Percentiles rank a stretch among this genome's conserved stretches.
Evolutionary conservation across 345 rosid species (phyloP).

Genomic region (Gossypium raimondii): DNA sequence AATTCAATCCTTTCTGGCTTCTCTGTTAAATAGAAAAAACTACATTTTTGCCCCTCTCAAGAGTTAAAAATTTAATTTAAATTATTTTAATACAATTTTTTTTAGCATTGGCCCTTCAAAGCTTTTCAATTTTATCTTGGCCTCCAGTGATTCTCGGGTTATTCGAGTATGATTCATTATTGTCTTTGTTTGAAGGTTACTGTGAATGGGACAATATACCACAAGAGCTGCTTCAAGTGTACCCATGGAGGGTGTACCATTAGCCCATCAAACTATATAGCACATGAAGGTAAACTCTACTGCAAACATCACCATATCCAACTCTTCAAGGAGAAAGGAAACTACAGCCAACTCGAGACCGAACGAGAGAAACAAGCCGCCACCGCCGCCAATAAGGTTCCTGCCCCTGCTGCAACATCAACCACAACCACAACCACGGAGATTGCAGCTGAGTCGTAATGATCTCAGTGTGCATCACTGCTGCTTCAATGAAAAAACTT

Average conservation of each 20-base stretch:
- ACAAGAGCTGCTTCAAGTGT: slow-evolving; percentile 61
- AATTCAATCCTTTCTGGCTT: no score
- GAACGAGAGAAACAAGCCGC: slow-evolving; percentile 25
- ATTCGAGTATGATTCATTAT: neutral
- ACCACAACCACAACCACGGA: slow-evolving; percentile 12
- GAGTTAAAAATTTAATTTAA: no score
- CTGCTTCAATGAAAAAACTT: no score
- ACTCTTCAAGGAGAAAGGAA: slow-evolving; percentile 61
- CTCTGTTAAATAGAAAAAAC: no score
- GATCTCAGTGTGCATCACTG: neutral
- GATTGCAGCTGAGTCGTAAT: slow-evolving; percentile 31
- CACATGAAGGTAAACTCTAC: slow-evolving; percentile 59
- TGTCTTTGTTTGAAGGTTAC: slow-evolving; percentile 31
- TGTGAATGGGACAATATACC: slow-evolving; percentile 52
- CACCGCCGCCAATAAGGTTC: neutral
- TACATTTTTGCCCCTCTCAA: no score
- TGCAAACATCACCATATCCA: slow-evolving; percentile 72
- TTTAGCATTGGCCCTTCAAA: no score
- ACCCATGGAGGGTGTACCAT: slow-evolving; percentile 57
- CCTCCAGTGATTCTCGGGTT: no score
- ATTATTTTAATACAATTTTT: no score
- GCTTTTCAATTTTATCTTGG: no score
- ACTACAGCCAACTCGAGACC: slow-evolving; percentile 58
- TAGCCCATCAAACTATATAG: slow-evolving; percentile 61
- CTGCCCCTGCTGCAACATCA: neutral